Evolutionary conservation across 2,329 filamentous ascomycete species (phyloP).

Genomic region (Alternaria longipes): DNA sequence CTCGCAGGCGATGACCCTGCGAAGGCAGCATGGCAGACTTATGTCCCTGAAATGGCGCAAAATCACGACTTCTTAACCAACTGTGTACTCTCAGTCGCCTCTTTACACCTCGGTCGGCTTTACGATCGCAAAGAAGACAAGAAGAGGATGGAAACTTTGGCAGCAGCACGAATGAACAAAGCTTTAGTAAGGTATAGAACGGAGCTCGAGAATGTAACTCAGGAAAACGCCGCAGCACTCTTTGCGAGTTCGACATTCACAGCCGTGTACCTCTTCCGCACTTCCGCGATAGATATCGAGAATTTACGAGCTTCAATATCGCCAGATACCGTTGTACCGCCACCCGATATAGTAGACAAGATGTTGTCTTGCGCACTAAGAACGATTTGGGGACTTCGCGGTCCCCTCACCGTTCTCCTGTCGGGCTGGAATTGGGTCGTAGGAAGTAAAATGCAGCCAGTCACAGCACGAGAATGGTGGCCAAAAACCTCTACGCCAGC

Average conservation of each 20-base stretch:
- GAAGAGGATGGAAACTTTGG: constrained; percentile 38
- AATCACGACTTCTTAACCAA: constrained; percentile 57
- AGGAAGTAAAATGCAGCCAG: constrained; percentile 37
- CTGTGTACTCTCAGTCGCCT: constrained; percentile 57
- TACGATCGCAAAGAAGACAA: constrained; percentile 38
- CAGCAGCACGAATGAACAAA: constrained; percentile 48
- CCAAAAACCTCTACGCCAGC: constrained; percentile 33
- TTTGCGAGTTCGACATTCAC: constrained; percentile 48
- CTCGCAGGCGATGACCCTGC: constrained; percentile 41
- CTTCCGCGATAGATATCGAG: constrained; percentile 43
- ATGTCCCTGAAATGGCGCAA: constrained; percentile 52
- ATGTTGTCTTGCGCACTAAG: constrained; percentile 39
- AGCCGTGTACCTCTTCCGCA: constrained; percentile 48
- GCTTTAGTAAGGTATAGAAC: constrained; percentile 40
- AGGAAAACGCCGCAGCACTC: constrained; percentile 55
- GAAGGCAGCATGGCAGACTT: constrained; percentile 44
- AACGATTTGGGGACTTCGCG: constrained; percentile 44
- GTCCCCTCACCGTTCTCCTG: constrained; percentile 42
- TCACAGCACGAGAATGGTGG: constrained; percentile 48
- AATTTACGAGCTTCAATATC: constrained; percentile 38
- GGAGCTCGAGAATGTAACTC: constrained; percentile 48
- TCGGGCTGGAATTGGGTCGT: constrained; percentile 44
- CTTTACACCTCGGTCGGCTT: constrained; percentile 56
- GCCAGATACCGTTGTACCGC: constrained; percentile 24
- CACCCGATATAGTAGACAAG: constrained; percentile 35